A percentile compares a stretch with the other conserved stretches of the same genome.
These are phyloP conservation scores for Mortierella sp. DNA, from an alignment of 371 early-diverging fungal genomes.

Conservation along the genomic window DNA sequence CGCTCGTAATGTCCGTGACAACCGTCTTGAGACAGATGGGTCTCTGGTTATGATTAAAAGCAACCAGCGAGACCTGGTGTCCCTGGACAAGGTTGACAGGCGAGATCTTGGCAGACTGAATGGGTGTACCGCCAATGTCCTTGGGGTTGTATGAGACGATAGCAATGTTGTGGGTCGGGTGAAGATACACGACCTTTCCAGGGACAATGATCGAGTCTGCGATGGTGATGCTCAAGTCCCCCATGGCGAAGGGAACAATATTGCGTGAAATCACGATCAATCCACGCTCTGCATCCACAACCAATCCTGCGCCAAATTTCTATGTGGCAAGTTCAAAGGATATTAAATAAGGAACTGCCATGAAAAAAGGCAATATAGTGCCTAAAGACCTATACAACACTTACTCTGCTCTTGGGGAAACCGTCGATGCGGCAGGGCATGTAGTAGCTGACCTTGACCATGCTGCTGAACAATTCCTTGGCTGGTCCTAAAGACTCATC, in stretches of 20 bases:
- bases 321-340: no score
- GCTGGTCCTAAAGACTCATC: conserved; percentile 69
- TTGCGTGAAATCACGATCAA: conserved; percentile 78
- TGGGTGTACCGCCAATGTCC: conserved; percentile 78
- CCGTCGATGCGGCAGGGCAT: conserved; percentile 78
- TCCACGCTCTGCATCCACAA: conserved; percentile 79
- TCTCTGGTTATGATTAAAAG: conserved; percentile 83
- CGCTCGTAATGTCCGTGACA: conserved; percentile 82
- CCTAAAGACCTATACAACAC: neutral
- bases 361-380: neutral
- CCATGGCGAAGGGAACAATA: conserved; percentile 79
- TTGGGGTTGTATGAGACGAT: conserved; percentile 82
- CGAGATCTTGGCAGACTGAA: conserved; percentile 72
- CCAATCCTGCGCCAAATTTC: conserved; percentile 79
- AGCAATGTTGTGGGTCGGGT: conserved; percentile 87
- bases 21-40: conserved; percentile 79
- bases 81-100: conserved; percentile 71
- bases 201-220: conserved; percentile 85
- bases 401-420: conserved; percentile 68
- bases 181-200: conserved; percentile 80
- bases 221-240: conserved; percentile 80
- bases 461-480: conserved; percentile 68
- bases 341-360: neutral
- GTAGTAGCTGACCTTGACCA: conserved; percentile 74
- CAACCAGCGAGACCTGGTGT: conserved; percentile 74